These are phyloP conservation scores for Mycena pura DNA, from an alignment of 768 basidiomycete genomes.

Conservation along the genomic window DNA sequence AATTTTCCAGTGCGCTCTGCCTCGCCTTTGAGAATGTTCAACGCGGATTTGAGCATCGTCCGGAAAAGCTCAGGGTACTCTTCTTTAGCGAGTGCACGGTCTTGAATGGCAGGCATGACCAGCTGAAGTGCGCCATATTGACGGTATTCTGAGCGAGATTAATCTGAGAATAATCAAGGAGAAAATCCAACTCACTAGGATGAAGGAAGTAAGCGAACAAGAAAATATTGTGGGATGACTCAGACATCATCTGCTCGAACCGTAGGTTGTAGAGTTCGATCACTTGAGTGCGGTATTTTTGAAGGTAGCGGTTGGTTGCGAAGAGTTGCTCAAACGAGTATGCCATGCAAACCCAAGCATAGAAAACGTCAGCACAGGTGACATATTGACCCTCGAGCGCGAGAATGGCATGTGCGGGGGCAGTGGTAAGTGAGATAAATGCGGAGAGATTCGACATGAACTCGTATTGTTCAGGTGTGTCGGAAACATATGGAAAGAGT, in stretches of 20 bases:
- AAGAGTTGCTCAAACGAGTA: too few species aligned
- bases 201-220: conserved; percentile 38
- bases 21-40: conserved; percentile 30
- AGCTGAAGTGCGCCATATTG: conserved; percentile 28
- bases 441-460: too few species aligned
- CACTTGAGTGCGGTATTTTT: conserved; percentile 15
- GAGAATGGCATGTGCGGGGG: too few species aligned
- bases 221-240: conserved; percentile 35
- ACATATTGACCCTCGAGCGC: too few species aligned
- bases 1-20: conserved; percentile 20
- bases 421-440: too few species aligned
- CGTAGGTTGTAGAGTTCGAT: conserved; percentile 34
- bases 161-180: conserved; percentile 11
- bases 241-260: conserved; percentile 39
- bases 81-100: conserved; percentile 4
- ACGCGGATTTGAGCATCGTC: conserved; percentile 13
- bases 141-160: conserved; percentile 9
- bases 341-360: too few species aligned
- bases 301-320: too few species aligned
- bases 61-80: conserved; percentile 24
- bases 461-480: too few species aligned
- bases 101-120: conserved; percentile 24
- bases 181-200: conserved; percentile 24
- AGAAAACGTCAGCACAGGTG: too few species aligned
- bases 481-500: too few species aligned